Conservation (phyloP, 1,284 basidiomycete genomes). For the Cryptococcus sp. region DNA sequence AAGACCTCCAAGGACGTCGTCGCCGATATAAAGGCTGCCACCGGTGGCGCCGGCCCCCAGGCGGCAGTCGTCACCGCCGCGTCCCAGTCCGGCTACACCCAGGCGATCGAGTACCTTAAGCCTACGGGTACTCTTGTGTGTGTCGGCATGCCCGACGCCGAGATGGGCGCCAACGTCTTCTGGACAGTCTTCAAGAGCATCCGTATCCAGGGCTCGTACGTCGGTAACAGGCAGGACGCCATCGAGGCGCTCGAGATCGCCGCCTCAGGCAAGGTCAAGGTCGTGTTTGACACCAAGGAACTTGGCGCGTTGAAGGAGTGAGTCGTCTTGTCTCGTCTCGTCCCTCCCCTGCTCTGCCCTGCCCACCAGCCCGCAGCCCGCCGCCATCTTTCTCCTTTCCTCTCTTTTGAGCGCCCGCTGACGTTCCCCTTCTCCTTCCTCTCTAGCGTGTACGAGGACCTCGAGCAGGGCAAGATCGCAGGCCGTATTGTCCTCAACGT, state of each 20-base stretch:
- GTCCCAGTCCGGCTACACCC: slow-evolving; percentile 58
- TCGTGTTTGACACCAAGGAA: slow-evolving; percentile 49
- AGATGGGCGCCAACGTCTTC: slow-evolving; percentile 65
- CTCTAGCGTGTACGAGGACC: slow-evolving; percentile 19
- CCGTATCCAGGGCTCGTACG: slow-evolving; percentile 68
- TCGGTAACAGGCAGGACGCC: slow-evolving; percentile 68
- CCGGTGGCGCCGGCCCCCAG: slow-evolving; percentile 68
- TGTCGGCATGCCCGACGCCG: slow-evolving; percentile 63
- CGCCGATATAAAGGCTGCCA: slow-evolving; percentile 55
- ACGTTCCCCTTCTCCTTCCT: neutral
- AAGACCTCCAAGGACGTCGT: slow-evolving; percentile 46
- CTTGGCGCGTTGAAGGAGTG: neutral
- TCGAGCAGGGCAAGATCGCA: slow-evolving; percentile 21
- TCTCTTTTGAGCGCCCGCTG: neutral
- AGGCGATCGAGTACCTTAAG: slow-evolving; percentile 67
- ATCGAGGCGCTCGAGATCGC: slow-evolving; percentile 68
- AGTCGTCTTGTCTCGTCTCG: no score
- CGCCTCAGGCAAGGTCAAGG: slow-evolving; percentile 63
- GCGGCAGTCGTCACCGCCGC: slow-evolving; percentile 62
- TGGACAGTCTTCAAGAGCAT: slow-evolving; percentile 68
- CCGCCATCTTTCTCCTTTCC: neutral
- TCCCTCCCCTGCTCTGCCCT: neutral
- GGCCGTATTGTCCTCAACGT: slow-evolving; percentile 20
- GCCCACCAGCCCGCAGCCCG: neutral
- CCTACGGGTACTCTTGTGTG: slow-evolving; percentile 64